A percentile compares a stretch with the other conserved stretches of the same genome.
phyloP scores from a whole-genome alignment of 2,329 filamentous ascomycete genomes.

The Aureobasidium sp. region DNA sequence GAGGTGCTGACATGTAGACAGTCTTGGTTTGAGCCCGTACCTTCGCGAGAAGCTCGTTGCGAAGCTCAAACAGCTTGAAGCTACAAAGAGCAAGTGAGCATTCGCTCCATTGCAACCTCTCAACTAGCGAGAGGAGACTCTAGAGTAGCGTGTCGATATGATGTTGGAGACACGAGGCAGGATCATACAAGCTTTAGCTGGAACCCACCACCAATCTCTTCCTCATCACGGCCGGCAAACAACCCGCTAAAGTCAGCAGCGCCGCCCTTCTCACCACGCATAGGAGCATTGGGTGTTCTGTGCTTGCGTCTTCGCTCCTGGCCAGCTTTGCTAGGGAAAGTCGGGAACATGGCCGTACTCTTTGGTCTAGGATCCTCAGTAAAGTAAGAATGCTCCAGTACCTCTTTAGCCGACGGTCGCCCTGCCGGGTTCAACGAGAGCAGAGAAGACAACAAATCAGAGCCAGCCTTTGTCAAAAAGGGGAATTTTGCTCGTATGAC shows the following conservation, averaged over 20 bases:
- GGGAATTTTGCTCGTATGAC: constrained; percentile 73
- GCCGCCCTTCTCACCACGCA: constrained; percentile 60
- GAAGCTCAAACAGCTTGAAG: constrained; percentile 29
- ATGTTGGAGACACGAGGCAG: too few species aligned
- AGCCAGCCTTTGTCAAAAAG: constrained; percentile 68
- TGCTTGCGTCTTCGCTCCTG: constrained; percentile 71
- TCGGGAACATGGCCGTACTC: constrained; percentile 86
- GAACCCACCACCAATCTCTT: constrained; percentile 44
- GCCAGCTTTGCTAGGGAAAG: constrained; percentile 90
- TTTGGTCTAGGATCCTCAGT: constrained; percentile 83
- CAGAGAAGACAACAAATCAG: constrained; percentile 60
- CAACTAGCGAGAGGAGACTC: too few species aligned
- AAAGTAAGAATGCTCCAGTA: constrained; percentile 80
- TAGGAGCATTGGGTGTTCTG: constrained; percentile 76
- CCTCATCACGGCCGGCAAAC: constrained; percentile 43
- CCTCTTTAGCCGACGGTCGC: constrained; percentile 64
- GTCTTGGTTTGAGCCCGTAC: constrained; percentile 29
- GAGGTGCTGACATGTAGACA: constrained; percentile 17
- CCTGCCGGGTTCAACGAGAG: constrained; percentile 66
- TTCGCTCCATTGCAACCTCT: too few species aligned
- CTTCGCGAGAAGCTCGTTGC: constrained; percentile 29
- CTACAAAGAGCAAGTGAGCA: background rate
- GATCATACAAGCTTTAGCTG: constrained; percentile 28
- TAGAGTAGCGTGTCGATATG: too few species aligned
- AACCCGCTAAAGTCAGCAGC: constrained; percentile 45